These are phyloP conservation scores for Articulospora tetracladia DNA, from an alignment of 495 filamentous ascomycete species.

Conservation along the genomic window DNA sequence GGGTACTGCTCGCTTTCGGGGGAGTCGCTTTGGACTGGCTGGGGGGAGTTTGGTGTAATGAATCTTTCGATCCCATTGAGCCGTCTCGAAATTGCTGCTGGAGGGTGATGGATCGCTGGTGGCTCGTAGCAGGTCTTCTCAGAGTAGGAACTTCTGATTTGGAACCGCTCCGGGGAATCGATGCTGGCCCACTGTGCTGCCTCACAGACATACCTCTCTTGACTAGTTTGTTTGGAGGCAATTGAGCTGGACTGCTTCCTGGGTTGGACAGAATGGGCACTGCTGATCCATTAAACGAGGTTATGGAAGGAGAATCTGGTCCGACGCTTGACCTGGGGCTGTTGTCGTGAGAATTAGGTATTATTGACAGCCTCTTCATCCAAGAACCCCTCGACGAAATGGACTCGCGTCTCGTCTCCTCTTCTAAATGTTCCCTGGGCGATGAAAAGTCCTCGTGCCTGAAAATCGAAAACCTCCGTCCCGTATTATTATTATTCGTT, in stretches of 20 bases:
- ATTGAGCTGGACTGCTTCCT: slow-evolving; percentile 15
- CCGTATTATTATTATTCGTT: slow-evolving; percentile 27
- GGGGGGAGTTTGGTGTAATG: neutral
- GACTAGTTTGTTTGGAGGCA: slow-evolving; percentile 78
- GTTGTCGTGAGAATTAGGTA: slow-evolving; percentile 66
- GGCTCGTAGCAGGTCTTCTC: slow-evolving; percentile 79
- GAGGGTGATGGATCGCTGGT: slow-evolving; percentile 74
- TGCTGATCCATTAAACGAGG: slow-evolving; percentile 66
- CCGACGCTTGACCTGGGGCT: slow-evolving; percentile 62
- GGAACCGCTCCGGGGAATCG: slow-evolving; percentile 40
- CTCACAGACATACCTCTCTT: slow-evolving; percentile 72
- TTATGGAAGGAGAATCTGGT: slow-evolving; percentile 64
- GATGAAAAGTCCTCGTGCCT: slow-evolving; percentile 32
- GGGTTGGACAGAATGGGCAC: slow-evolving; percentile 57
- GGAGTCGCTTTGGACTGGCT: slow-evolving; percentile 5
- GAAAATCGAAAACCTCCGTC: slow-evolving; percentile 41
- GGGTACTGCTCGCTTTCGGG: slow-evolving; percentile 3
- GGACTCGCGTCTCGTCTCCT: slow-evolving; percentile 38
- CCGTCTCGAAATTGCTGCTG: slow-evolving; percentile 42
- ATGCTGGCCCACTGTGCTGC: slow-evolving; percentile 31
- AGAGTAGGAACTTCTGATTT: slow-evolving; percentile 54
- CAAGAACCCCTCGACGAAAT: slow-evolving; percentile 64
- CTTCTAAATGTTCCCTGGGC: slow-evolving; percentile 24
- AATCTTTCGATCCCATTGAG: slow-evolving; percentile 5
- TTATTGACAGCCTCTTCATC: slow-evolving; percentile 69